Base-by-base conservation (phyloP, 2,329 filamentous ascomycete genomes). In the Microdochium paspali region DNA sequence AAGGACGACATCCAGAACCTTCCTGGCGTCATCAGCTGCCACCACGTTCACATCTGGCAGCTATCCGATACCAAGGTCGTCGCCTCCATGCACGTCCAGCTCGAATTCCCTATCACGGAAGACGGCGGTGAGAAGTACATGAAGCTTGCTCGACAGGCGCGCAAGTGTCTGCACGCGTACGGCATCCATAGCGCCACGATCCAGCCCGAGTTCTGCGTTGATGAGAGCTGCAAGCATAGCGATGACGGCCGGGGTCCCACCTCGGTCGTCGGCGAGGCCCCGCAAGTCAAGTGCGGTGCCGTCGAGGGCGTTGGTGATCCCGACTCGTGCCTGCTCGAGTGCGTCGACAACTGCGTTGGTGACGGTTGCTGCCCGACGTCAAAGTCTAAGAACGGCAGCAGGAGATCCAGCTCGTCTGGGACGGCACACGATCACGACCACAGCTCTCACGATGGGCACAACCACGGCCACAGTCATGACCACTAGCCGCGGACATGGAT, bases 21-120 rank as follows among this genome's bases (percentile, higher is more conserved):
- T 5, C 85, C 86, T 0, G 90, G 90, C 39, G 86, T 98, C 44
- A 73, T 93, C 51, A 89, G 86, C 62, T 95, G 90, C 61, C 93
- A 98, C 67, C 91, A 98, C 64, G 77, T 98, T 21, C 93, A 98
- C 63, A 90, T 98, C 52, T 98, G 93, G 93, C 91, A 97, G 66
- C 78, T 98, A 28, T 95, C 87, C 15, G 91, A 97, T 62, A 93
- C 90, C 46, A 95, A 96, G 71, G 75, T 95, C 28, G 85, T 98
- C 31, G 91, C 93, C 12, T 93, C 87, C 10, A 80, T 98, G 66
- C 93, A 98, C 62, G 84, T 98, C 42, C 89, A 95, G 64, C 85
- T 98, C 21, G 82, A 84, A 44, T 95, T 95, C 63, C 87, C 90
- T 56, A 90, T 95, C 64, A 84, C 90, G 61, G 87, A 86, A 44